Conservation (phyloP, 2,329 filamentous ascomycete genomes). For the Diaporthe australafricana region DNA sequence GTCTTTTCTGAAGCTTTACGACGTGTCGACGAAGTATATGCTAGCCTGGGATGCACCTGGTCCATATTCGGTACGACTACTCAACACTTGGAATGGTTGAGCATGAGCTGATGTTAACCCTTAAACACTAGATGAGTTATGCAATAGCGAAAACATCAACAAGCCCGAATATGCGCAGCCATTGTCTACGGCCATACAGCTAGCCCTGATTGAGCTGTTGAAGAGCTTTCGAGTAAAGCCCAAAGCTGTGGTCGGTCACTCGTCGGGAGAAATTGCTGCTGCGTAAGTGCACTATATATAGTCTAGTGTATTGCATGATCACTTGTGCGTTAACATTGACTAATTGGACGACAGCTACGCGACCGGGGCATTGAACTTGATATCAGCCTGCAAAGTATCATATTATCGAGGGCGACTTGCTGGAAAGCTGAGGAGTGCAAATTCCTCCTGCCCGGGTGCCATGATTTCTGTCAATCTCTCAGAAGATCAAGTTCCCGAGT, state of each 20-base stretch:
- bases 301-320: background rate
- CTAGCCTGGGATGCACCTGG: conserved; percentile 42
- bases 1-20: conserved; percentile 40
- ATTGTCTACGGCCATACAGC: conserved; percentile 40
- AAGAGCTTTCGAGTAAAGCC: conserved; percentile 41
- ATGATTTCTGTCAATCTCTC: conserved; percentile 48
- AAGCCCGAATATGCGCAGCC: conserved; percentile 20
- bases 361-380: conserved; percentile 41
- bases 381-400: conserved; percentile 47
- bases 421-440: conserved; percentile 39
- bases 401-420: conserved; percentile 48
- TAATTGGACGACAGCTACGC: conserved; percentile 40
- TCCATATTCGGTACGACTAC: conserved; percentile 42
- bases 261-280: conserved; percentile 52
- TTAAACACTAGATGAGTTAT: conserved; percentile 31
- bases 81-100: background rate
- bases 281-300: conserved; percentile 38
- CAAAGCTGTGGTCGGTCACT: conserved; percentile 48
- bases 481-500: conserved; percentile 39
- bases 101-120: background rate
- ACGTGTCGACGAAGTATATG: conserved; percentile 38
- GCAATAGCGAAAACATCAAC: conserved; percentile 10
- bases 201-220: conserved; percentile 50
- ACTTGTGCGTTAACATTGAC: background rate
- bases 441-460: conserved; percentile 33